Base-by-base conservation (phyloP, 768 basidiomycete species). In the Lactarius quietus region DNA sequence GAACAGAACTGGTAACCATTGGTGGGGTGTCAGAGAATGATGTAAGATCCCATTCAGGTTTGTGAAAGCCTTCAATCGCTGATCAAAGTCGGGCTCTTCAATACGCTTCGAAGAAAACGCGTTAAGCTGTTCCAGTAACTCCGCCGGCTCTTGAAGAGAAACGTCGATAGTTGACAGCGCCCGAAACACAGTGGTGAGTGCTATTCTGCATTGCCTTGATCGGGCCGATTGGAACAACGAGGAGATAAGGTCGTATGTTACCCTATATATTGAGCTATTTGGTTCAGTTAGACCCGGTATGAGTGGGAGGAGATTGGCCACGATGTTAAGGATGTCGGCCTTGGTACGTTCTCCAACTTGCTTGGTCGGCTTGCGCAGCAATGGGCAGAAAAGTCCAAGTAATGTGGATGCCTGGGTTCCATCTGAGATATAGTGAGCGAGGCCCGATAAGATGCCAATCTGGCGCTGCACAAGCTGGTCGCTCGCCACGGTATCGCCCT, bases 71-170 rank as follows among this genome's bases (percentile, higher is more conserved):
- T 76, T 74, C 3, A 98, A 78, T 2, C 97, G 88, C 33, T 85
- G 82, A 63, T 95, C 92, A 69, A 97, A 98, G 74, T 98, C 93
- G 3, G 95, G 92, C 72, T 98, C 95, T 63, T 96, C 93, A 38
- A 94, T 75, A 8, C 94, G 83, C 70, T 86, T 89, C 1, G 75
- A 74, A 1, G 95, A 96, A 73, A 88, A 99, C 0, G 96, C 87
- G 71, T 98, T 98, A 68, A 98, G 80, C 0, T 81, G 81, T 9
- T 82, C 82, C 61, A 93, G 70, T 6, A 95, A 75, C 8, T 78
- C 74, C 1, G 87, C 82, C 1, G 92, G 64, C 36, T 70, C 63
- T 48, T 76, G 70, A 23, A 93, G 77, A 3, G 80, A 75, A 0
- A 74, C 64, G 64, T 89, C 81, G 12, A 86, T 74, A 0, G 73